Percentiles rank a stretch among this genome's conserved stretches.
Evolutionary conservation across 2,329 filamentous ascomycete genomes (phyloP).

Genomic region (Penicillium sp.): DNA sequence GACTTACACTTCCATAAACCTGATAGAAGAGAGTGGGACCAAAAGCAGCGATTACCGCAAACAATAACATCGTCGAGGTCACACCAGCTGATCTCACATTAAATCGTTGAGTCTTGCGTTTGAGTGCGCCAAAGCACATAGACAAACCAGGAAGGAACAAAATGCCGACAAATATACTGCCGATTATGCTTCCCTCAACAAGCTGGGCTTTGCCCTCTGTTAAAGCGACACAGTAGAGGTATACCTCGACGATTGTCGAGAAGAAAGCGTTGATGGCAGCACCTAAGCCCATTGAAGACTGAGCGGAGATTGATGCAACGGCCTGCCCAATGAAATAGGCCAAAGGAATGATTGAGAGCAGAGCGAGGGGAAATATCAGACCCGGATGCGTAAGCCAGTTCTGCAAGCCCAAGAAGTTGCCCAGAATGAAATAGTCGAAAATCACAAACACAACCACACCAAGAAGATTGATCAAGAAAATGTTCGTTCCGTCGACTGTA

Average conservation of each 20-base stretch:
- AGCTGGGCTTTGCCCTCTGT: conserved; percentile 88
- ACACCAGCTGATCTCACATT: conserved; percentile 95
- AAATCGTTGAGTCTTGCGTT: conserved; percentile 97
- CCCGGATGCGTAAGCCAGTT: conserved; percentile 76
- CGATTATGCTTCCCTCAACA: conserved; percentile 94
- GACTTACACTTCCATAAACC: conserved; percentile 82
- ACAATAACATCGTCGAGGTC: conserved; percentile 95
- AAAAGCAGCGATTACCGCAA: conserved; percentile 93
- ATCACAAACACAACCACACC: conserved; percentile 92
- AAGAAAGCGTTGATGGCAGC: conserved; percentile 98
- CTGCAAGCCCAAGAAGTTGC: conserved; percentile 65
- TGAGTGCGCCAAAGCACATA: conserved; percentile 98
- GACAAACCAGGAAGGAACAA: conserved; percentile 91
- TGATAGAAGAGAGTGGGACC: conserved; percentile 97
- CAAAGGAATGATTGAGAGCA: conserved; percentile 91
- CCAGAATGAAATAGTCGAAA: conserved; percentile 82
- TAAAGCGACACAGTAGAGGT: conserved; percentile 91
- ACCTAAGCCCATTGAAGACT: conserved; percentile 96
- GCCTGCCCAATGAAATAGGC: conserved; percentile 99
- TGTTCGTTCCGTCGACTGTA: conserved; percentile 96
- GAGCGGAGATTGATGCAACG: conserved; percentile 95
- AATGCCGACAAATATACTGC: conserved; percentile 96
- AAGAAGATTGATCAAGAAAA: conserved; percentile 97
- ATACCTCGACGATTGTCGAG: conserved; percentile 95
- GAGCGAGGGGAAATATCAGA: conserved; percentile 77